Percentiles rank a stretch among this genome's conserved stretches.
These are phyloP conservation scores for Tulasnella sp. DNA, from an alignment of 768 basidiomycete species.

Conservation along the genomic window DNA sequence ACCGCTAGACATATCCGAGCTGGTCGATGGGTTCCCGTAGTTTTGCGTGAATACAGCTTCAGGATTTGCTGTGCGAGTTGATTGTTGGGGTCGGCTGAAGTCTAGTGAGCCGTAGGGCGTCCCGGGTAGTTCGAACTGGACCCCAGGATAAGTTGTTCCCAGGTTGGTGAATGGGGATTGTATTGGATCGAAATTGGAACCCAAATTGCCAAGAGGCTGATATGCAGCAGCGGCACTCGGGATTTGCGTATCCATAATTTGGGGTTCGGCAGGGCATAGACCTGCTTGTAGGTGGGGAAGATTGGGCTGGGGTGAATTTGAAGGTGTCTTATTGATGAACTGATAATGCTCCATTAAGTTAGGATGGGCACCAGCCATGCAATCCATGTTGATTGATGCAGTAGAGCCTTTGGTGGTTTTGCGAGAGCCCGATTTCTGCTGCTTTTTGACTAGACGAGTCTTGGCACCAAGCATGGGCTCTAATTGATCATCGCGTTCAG, in stretches of 20 bases:
- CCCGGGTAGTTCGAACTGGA: neutral
- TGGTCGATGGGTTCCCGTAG: neutral
- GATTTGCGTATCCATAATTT: neutral
- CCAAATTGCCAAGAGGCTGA: neutral
- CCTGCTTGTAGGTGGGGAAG: neutral
- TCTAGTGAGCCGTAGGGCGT: neutral
- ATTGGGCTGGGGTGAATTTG: neutral
- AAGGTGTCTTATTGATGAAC: neutral
- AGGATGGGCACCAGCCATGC: conserved; percentile 1
- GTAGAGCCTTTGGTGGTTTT: neutral
- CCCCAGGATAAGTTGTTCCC: neutral
- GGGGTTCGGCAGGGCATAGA: neutral
- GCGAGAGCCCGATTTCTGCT: neutral
- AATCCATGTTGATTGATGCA: neutral
- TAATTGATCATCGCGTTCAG: conserved; percentile 8
- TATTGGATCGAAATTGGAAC: neutral
- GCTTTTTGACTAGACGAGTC: conserved; percentile 11
- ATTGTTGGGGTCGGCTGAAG: neutral
- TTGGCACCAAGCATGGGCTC: conserved; percentile 15
- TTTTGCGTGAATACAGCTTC: neutral
- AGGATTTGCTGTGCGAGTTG: neutral
- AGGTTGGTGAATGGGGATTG: neutral
- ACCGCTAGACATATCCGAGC: neutral
- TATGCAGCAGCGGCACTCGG: neutral
- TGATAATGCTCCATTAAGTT: conserved; percentile 6